phyloP scores from a whole-genome alignment of 2,329 filamentous ascomycete genomes.

The Penicillium sp. region DNA sequence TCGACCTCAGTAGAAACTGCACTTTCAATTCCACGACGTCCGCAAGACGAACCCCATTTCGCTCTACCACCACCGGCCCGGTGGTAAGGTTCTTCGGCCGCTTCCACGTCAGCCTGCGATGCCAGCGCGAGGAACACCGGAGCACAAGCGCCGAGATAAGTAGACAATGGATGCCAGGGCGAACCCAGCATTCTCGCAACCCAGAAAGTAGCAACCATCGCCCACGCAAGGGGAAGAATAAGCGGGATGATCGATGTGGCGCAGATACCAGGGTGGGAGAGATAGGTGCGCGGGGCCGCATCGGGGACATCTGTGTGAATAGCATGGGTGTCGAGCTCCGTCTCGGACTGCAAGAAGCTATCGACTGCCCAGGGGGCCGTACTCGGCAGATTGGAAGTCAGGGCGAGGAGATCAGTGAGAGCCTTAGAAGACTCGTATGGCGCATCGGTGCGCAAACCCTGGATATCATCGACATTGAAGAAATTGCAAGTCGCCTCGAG shows the following conservation, averaged over 20 bases:
- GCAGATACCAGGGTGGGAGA: slow-evolving; percentile 84
- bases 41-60: slow-evolving; percentile 83
- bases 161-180: slow-evolving; percentile 78
- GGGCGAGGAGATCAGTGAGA: slow-evolving; percentile 76
- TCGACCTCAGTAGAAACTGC: slow-evolving; percentile 79
- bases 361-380: slow-evolving; percentile 54
- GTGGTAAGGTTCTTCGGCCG: slow-evolving; percentile 44
- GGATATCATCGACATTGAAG: slow-evolving; percentile 70
- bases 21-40: slow-evolving; percentile 56
- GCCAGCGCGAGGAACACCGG: slow-evolving; percentile 76
- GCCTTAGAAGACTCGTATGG: slow-evolving; percentile 89
- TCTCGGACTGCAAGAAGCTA: slow-evolving; percentile 48
- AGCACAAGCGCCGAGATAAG: slow-evolving; percentile 73
- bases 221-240: slow-evolving; percentile 64
- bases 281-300: slow-evolving; percentile 62
- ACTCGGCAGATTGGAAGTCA: slow-evolving; percentile 68
- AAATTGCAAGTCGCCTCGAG: slow-evolving; percentile 63
- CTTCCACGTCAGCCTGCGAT: slow-evolving; percentile 48
- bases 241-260: slow-evolving; percentile 78
- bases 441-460: slow-evolving; percentile 60
- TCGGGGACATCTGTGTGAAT: slow-evolving; percentile 12
- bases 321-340: slow-evolving; percentile 9
- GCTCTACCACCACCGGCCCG: slow-evolving; percentile 60
- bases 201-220: slow-evolving; percentile 67
- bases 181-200: slow-evolving; percentile 75